Evolutionary conservation across 164 flowering plant genomes (phyloP).

Genomic region (Cinnamomum chago): DNA sequence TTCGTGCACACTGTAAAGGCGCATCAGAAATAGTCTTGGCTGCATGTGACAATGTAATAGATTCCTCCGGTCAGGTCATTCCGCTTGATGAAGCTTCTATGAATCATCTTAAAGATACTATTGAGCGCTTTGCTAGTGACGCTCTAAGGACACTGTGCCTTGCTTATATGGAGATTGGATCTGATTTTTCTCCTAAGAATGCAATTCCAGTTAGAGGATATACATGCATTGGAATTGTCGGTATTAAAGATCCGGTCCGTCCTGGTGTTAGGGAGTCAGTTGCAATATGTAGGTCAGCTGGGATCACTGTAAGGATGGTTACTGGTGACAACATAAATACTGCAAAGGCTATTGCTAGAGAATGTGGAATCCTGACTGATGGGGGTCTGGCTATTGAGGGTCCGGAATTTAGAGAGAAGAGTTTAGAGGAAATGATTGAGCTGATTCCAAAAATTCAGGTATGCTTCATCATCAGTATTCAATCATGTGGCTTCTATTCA

Average conservation of each 20-base stretch:
- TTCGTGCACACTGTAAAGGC: constrained; percentile 79
- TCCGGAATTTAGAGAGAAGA: constrained; percentile 75
- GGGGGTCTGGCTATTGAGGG: constrained; percentile 94
- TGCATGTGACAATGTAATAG: constrained; percentile 71
- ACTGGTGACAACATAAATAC: constrained; percentile 92
- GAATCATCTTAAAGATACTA: constrained; percentile 45
- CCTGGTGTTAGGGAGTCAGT: constrained; percentile 96
- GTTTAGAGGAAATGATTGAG: constrained; percentile 58
- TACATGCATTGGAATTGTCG: constrained; percentile 84
- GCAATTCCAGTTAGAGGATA: constrained; percentile 67
- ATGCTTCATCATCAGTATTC: neutral
- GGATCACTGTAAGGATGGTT: constrained; percentile 89
- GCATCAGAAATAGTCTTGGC: constrained; percentile 87
- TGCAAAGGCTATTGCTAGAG: constrained; percentile 95
- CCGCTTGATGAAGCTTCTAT: constrained; percentile 50
- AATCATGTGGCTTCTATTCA: neutral
- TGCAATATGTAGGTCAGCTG: constrained; percentile 87
- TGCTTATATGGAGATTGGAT: constrained; percentile 65
- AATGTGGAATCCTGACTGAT: constrained; percentile 92
- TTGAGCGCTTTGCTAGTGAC: constrained; percentile 79
- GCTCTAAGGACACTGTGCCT: constrained; percentile 95
- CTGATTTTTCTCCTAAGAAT: constrained; percentile 39
- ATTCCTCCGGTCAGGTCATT: constrained; percentile 56
- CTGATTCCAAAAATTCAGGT: constrained; percentile 92
- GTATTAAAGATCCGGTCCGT: constrained; percentile 96